A percentile compares a stretch with the other conserved stretches of the same genome.
These are phyloP conservation scores for Xylariomycetidae sp. DNA, from an alignment of 2,329 filamentous ascomycete species.

Conservation along the genomic window DNA sequence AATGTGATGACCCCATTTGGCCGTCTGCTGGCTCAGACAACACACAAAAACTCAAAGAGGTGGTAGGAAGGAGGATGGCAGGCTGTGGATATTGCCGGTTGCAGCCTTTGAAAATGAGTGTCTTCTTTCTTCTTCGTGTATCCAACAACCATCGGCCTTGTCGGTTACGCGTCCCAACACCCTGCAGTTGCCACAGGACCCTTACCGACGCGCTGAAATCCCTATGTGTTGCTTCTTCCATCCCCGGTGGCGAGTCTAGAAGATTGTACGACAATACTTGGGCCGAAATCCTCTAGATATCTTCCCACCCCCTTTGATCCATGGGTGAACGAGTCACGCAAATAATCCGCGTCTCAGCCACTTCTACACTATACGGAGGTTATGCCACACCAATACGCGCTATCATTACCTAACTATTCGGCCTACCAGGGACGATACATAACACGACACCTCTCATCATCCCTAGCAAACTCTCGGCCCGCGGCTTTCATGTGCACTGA, in stretches of 20 bases:
- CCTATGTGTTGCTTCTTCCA: conserved; percentile 12
- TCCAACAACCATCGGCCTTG: conserved; percentile 9
- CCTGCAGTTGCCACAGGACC: conserved; percentile 17
- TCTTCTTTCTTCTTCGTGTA: conserved; percentile 2
- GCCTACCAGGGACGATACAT: conserved; percentile 19
- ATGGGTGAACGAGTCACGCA: conserved; percentile 17
- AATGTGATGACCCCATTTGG: conserved; percentile 16
- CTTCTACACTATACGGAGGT: conserved; percentile 19
- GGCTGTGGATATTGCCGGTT: conserved; percentile 1
- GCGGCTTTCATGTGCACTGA: conserved; percentile 54
- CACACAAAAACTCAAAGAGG: conserved; percentile 14
- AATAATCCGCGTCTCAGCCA: conserved; percentile 18
- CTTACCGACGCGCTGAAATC: conserved; percentile 13
- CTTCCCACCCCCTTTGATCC: conserved; percentile 12
- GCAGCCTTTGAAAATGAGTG: conserved; percentile 2
- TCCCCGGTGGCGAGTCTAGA: conserved; percentile 12
- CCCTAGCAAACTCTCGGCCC: conserved; percentile 11
- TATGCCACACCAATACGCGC: conserved; percentile 18
- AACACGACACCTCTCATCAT: conserved; percentile 13
- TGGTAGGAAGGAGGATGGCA: not conserved
- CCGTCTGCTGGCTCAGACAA: conserved; percentile 14
- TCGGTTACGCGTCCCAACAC: conserved; percentile 15
- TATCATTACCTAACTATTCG: conserved; percentile 12
- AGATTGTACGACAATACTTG: conserved; percentile 13
- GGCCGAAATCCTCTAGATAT: conserved; percentile 9